A percentile compares a stretch with the other conserved stretches of the same genome.
These are phyloP conservation scores for Penicillium brasilianum DNA, from an alignment of 2,329 filamentous ascomycete species.

Conservation along the genomic window DNA sequence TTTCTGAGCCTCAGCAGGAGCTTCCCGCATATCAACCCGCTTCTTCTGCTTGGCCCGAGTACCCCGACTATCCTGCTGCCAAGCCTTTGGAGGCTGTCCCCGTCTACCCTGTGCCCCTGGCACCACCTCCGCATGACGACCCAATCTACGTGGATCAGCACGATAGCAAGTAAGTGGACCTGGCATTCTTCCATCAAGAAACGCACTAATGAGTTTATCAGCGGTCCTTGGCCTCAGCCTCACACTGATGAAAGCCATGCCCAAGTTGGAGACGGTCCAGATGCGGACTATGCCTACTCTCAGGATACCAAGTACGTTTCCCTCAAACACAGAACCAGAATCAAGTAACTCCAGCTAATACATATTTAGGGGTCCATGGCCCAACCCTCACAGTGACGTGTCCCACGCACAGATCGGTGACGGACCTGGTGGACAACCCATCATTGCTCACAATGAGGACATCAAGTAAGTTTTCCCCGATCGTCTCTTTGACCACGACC, in stretches of 20 bases:
- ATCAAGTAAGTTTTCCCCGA: slow-evolving; percentile 3
- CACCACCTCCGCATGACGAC: slow-evolving; percentile 10
- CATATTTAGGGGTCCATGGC: slow-evolving; percentile 15
- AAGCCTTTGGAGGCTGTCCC: background rate
- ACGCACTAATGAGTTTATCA: background rate
- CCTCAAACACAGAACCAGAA: background rate
- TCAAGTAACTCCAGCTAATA: background rate
- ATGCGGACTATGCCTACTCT: slow-evolving; percentile 12
- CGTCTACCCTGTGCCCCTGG: slow-evolving; percentile 6
- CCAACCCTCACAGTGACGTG: slow-evolving; percentile 18
- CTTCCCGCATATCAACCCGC: background rate
- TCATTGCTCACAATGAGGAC: slow-evolving; percentile 15
- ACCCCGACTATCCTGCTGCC: background rate
- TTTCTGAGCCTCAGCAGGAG: background rate
- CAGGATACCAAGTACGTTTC: slow-evolving; percentile 3
- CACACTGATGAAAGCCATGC: slow-evolving; percentile 15
- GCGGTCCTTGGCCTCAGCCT: slow-evolving; percentile 21
- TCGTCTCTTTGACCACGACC: accelerated
- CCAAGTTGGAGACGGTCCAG: slow-evolving; percentile 20
- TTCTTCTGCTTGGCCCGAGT: background rate
- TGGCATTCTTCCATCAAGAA: background rate
- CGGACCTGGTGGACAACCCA: slow-evolving; percentile 16
- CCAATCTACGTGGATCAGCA: slow-evolving; percentile 16
- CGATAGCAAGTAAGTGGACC: slow-evolving; percentile 12
- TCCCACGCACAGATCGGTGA: slow-evolving; percentile 20